Evolutionary conservation across 192 early-diverging fungal species (phyloP), one percentile per base, ranked within the genome.

Genomic region (Gonapodya prolifera): DNA sequence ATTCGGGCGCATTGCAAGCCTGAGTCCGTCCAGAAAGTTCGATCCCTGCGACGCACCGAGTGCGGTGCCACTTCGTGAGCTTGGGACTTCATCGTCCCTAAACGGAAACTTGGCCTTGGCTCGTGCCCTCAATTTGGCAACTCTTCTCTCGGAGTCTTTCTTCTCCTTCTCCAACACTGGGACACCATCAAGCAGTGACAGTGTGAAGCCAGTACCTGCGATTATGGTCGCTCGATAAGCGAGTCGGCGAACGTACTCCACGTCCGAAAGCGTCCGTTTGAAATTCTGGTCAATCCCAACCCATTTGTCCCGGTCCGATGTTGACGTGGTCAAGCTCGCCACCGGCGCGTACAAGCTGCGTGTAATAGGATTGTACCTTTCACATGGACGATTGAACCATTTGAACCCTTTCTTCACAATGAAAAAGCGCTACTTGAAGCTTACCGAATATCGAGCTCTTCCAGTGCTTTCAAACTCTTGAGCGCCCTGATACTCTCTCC

Each of bases 101-200:
- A 16, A 16, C 23, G 45, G 8, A 23, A 61, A 8, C 8, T 23
- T 8, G 8, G 8, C 23, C 45, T 61, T 29, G 2, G 71, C 71
- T 73, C 32, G 18, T 73, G 16, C 71, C 71, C 71, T 73, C 18
- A 73, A 32, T 32, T 73, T 73, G 31, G 71, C 71, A 8, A 73
- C 71, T 8, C 71, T 2, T 8, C 32, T 8, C 8, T 32, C 28
- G 32, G 71, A 18, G 71, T 73, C 71, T 8, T 18, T 32, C 71
- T 73, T 73, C 71, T 73, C 71, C 28, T 29, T 2, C 31, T 73
- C 71, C 2, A 29, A 16, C 8, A 73, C 71, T 30, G 71, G 71
- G 8, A 73, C 32, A 29, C 71, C 71, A 32, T 73, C 71, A 32
- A 73, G 71, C 8, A 73, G 2, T 2, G 28, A 32, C 8, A 73